Evolutionary conservation across 2,329 filamentous ascomycete genomes (phyloP), one percentile per base, ranked within the genome.

Genomic region (Spiromastix sp.): DNA sequence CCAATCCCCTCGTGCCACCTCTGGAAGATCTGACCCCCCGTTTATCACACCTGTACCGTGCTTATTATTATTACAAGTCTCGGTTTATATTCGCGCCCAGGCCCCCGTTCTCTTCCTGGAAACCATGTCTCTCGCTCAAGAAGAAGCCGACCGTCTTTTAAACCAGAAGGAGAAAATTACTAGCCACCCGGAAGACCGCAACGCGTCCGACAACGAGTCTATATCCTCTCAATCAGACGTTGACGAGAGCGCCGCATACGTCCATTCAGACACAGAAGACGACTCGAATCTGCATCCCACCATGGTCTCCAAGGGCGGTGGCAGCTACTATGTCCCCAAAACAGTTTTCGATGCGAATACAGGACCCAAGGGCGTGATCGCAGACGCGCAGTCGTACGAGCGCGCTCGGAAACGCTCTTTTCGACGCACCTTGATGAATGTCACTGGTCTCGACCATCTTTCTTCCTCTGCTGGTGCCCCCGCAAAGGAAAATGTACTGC

Each of bases 321-420:
- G 53, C 30, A n/a, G n/a, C n/a, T 67, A 66, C 44, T 59, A 63
- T 34, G 48, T 68, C 19, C 64, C 65, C 20, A 55, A 57, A 26
- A 66, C 61, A 20, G 50, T 56, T 32, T 67, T 59, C 47, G 61
- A 67, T 36, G 65, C 65, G 46, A 68, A 68, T 42, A 69, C 66
- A 6, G 66, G 66, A 1, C 66, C 66, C 32, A 69, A 69, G 46
- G 66, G 66, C 34, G 66, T 69, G 41, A 69, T 69, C 36, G 64
- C 66, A 30, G 66, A 69, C 42, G 66, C 66, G 19, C 64, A 66
- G 40, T 62, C 64, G 32, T 68, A 64, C 32, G 63, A 67, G 41
- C 62, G 63, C 10, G 66, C 65, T 10, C 60, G 59, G 46, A 65
- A 67, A 47, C 56, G 55, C 32, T 65, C 61, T 30, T 66, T 67